Evolutionary conservation across 768 basidiomycete species (phyloP).

Genomic region (Pisolithus microcarpus): DNA sequence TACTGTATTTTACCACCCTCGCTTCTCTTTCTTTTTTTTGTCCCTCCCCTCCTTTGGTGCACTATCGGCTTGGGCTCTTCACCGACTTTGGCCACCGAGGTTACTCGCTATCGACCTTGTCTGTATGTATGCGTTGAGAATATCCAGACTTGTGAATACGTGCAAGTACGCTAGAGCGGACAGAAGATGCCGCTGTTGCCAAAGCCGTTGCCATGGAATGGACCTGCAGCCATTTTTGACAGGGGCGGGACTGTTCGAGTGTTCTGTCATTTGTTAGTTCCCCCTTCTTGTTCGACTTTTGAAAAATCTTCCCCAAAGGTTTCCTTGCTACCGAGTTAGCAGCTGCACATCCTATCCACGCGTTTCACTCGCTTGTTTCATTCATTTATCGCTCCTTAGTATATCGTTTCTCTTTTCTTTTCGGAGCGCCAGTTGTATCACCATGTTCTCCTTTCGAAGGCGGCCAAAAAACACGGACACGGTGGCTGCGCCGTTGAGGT

Average conservation of each 20-base stretch:
- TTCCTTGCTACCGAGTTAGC: slow-evolving; percentile 5
- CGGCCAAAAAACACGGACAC: slow-evolving; percentile 45
- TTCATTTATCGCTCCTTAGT: slow-evolving; percentile 15
- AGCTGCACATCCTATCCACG: slow-evolving; percentile 20
- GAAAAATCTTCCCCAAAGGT: background rate
- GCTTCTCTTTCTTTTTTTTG: slow-evolving; percentile 1
- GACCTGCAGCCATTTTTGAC: no score
- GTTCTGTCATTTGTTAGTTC: no score
- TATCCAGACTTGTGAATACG: background rate
- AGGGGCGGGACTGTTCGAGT: no score
- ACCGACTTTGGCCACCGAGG: slow-evolving; percentile 1
- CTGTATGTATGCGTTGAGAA: background rate
- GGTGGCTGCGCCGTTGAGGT: slow-evolving; percentile 41
- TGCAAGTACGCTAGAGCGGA: background rate
- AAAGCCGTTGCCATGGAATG: slow-evolving; percentile 21
- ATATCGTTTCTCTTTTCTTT: slow-evolving; percentile 8
- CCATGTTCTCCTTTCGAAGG: slow-evolving; percentile 73
- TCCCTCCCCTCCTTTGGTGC: no score
- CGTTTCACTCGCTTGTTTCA: slow-evolving; percentile 10
- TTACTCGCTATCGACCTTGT: background rate
- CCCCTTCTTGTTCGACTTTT: no score
- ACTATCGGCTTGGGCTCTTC: no score
- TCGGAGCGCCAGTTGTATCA: slow-evolving; percentile 7
- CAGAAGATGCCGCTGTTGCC: background rate
- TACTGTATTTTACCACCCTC: slow-evolving; percentile 24